These are phyloP conservation scores for Paramyrothecium roridum DNA, from an alignment of 2,329 filamentous ascomycete genomes.

Conservation along the genomic window DNA sequence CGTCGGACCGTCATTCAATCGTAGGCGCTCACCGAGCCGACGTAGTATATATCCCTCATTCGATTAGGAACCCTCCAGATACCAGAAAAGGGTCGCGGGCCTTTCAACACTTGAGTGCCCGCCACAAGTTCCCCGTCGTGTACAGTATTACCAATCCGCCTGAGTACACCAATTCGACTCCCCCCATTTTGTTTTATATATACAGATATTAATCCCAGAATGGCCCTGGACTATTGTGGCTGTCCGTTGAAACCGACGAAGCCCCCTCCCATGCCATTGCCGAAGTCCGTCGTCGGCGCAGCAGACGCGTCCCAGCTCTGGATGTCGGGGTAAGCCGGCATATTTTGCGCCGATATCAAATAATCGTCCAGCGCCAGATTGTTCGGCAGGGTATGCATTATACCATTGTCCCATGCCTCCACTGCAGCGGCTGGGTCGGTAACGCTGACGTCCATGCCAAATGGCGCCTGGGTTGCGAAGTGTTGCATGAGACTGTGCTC, in stretches of 20 bases:
- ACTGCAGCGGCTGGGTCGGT: conserved; percentile 14
- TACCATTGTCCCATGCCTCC: conserved; percentile 24
- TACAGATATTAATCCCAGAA: background rate
- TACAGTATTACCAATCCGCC: no score
- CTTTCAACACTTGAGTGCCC: no score
- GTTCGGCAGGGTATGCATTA: conserved; percentile 6
- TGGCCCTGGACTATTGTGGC: background rate
- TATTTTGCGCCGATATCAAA: background rate
- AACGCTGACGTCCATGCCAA: conserved; percentile 10
- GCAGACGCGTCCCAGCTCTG: background rate
- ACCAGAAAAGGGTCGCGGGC: no score
- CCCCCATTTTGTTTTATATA: background rate
- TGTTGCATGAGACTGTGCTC: conserved; percentile 15
- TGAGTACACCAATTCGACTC: no score
- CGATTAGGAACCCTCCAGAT: no score
- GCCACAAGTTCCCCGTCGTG: no score
- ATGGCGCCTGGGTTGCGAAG: conserved; percentile 12
- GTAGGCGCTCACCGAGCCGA: no score
- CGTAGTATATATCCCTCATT: no score
- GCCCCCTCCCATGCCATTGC: background rate
- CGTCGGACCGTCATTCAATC: no score
- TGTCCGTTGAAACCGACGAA: background rate
- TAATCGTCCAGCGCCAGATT: background rate
- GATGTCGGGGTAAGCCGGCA: background rate
- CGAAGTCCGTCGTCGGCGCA: background rate